A percentile compares a stretch with the other conserved stretches of the same genome.
Conservation (phyloP, 2,329 filamentous ascomycete genomes). For the Neofusicoccum ribis region DNA sequence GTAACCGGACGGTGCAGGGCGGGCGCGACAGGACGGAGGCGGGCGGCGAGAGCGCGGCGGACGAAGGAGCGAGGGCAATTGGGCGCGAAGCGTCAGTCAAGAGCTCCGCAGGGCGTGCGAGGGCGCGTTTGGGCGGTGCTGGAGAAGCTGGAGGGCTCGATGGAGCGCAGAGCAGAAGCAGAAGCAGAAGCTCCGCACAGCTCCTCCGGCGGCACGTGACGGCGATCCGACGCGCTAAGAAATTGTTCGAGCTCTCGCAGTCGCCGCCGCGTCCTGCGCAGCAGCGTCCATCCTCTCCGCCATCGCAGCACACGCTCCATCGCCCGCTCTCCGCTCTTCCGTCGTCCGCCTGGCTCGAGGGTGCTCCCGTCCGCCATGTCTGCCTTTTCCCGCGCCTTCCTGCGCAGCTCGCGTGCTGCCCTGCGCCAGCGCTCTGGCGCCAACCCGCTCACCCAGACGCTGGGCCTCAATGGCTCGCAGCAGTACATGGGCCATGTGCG, state of each 20-base stretch:
- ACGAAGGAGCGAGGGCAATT: not conserved
- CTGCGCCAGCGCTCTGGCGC: conserved; percentile 64
- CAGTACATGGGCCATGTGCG: conserved; percentile 66
- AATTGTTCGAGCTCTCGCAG: conserved; percentile 23
- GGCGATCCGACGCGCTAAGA: conserved; percentile 28
- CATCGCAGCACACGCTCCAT: conserved; percentile 30
- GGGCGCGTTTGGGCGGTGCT: not conserved
- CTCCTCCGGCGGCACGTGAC: conserved; percentile 14
- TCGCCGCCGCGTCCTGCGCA: conserved; percentile 9
- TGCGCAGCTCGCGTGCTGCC: conserved; percentile 78
- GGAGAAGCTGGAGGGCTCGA: not conserved
- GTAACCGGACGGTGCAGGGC: conserved; percentile 28
- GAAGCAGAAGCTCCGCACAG: not conserved
- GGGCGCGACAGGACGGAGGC: not conserved
- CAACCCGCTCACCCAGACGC: conserved; percentile 74
- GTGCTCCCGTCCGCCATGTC: conserved; percentile 63
- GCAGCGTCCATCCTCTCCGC: conserved; percentile 21
- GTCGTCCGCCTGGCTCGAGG: conserved; percentile 21
- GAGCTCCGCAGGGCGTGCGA: conserved; percentile 12
- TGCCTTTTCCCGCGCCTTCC: conserved; percentile 75
- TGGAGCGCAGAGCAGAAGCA: not conserved
- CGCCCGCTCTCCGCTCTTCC: conserved; percentile 28
- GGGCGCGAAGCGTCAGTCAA: conserved; percentile 18
- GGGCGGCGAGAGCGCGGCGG: not conserved
- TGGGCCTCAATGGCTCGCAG: conserved; percentile 63